Percentiles rank a stretch among this genome's conserved stretches.
phyloP scores from a whole-genome alignment of 148 eudicot species.

The Rhododendron kiyosumense region DNA sequence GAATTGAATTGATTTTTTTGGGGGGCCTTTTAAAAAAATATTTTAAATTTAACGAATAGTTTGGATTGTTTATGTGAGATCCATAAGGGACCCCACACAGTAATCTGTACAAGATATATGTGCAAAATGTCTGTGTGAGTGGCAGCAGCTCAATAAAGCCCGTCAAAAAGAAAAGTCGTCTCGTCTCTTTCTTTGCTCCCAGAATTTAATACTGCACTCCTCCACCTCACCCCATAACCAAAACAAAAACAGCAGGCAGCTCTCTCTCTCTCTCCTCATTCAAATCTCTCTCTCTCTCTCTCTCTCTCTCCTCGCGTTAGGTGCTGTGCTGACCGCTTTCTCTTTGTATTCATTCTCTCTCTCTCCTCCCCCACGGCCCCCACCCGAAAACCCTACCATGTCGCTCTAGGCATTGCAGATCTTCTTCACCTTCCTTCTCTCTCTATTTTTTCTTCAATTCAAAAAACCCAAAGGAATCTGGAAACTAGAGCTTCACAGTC shows the following conservation, averaged over 20 bases:
- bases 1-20: too few species aligned
- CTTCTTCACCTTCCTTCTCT: background rate
- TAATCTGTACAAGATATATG: too few species aligned
- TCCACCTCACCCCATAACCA: background rate
- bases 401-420: conserved; percentile 19
- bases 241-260: background rate
- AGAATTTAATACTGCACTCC: background rate
- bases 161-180: background rate
- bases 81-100: too few species aligned
- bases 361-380: background rate
- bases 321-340: conserved; percentile 3
- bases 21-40: too few species aligned
- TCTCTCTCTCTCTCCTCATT: background rate
- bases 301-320: conserved; percentile 8
- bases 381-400: conserved; percentile 20
- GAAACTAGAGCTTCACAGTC: conserved; percentile 7
- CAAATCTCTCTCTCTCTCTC: conserved; percentile 3
- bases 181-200: background rate
- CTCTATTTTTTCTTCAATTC: background rate
- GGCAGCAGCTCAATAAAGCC: too few species aligned
- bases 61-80: rapidly evolving
- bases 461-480: background rate
- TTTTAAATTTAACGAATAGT: too few species aligned
- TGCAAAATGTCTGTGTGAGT: too few species aligned
- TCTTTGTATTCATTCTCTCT: conserved; percentile 11